Conservation (phyloP, 495 filamentous ascomycete species). For the Aspergillus funiculosus region DNA sequence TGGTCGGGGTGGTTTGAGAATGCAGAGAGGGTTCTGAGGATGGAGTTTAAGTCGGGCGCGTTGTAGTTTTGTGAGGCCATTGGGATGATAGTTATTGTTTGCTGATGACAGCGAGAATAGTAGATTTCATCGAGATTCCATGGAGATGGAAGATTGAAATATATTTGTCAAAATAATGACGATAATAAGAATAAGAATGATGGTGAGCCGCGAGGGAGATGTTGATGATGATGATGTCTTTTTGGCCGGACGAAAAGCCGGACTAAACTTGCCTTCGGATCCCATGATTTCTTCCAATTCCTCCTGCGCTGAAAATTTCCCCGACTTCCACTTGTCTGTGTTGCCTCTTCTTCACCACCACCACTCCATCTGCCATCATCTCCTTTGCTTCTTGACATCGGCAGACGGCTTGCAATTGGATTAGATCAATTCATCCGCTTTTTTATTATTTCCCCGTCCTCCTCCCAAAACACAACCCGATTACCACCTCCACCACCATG, state of each 20-base stretch:
- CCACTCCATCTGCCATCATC: conserved; percentile 12
- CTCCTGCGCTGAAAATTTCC: conserved; percentile 38
- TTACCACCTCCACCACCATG: conserved; percentile 44
- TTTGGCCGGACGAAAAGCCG: conserved; percentile 6
- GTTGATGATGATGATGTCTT: neutral
- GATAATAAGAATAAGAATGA: too few relatives aligned
- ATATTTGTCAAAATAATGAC: too few relatives aligned
- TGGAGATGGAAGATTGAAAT: too few relatives aligned
- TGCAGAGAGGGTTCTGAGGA: conserved; percentile 47
- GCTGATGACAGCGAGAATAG: too few relatives aligned
- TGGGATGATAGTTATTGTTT: too few relatives aligned
- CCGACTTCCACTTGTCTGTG: conserved; percentile 15
- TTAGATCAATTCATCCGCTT: conserved; percentile 12
- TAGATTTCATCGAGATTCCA: too few relatives aligned
- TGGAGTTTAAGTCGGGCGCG: conserved; percentile 45
- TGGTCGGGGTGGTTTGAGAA: conserved; percentile 38
- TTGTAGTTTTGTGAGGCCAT: conserved; percentile 34
- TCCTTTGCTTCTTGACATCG: neutral
- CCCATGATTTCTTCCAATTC: conserved; percentile 6
- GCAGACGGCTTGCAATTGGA: neutral
- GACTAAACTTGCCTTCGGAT: neutral
- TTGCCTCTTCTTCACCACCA: conserved; percentile 13
- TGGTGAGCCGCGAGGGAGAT: too few relatives aligned
- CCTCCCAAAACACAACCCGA: conserved; percentile 4
- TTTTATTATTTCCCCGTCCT: conserved; percentile 6